These are phyloP conservation scores for Allomyces arbusculus DNA, from an alignment of 192 early-diverging fungal species.

Conservation along the genomic window DNA sequence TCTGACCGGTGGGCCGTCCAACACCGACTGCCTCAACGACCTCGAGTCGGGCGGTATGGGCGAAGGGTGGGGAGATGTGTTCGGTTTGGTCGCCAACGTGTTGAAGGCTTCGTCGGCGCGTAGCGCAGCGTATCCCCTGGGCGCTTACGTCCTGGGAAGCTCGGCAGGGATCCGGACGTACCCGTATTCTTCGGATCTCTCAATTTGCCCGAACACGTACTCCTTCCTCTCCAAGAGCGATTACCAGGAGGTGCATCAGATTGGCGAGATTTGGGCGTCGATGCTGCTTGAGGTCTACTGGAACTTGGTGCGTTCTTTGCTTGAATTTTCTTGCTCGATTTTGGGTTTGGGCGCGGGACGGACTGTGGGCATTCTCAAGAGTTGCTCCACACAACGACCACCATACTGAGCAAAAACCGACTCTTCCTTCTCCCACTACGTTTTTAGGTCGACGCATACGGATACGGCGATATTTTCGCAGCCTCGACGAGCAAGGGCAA, in stretches of 20 bases:
- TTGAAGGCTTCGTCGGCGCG: too few relatives aligned
- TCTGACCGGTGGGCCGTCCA: constrained; percentile 77
- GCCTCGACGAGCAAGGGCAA: too few relatives aligned
- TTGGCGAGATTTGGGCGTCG: constrained; percentile 82
- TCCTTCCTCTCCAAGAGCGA: constrained; percentile 44
- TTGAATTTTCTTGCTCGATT: constrained; percentile 7
- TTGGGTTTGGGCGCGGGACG: constrained; percentile 20
- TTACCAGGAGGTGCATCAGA: constrained; percentile 40
- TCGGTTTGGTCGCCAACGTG: constrained; percentile 49
- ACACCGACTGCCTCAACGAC: constrained; percentile 68
- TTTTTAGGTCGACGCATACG: too few relatives aligned
- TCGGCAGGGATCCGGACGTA: constrained; percentile 5
- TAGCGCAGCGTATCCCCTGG: constrained; percentile 22
- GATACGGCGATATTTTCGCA: too few relatives aligned
- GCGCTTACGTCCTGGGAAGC: constrained; percentile 47
- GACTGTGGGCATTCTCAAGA: too few relatives aligned
- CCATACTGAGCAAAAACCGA: too few relatives aligned
- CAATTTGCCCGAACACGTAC: constrained; percentile 65
- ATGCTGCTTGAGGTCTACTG: constrained; percentile 76
- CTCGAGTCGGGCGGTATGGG: constrained; percentile 80
- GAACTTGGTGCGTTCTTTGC: constrained; percentile 21
- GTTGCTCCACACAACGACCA: too few relatives aligned
- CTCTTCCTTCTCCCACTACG: too few relatives aligned
- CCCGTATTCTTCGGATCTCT: constrained; percentile 52
- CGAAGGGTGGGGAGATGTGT: constrained; percentile 79